Percentiles rank a stretch among this genome's conserved stretches.
Evolutionary conservation across 148 eudicot species (phyloP).

Genomic region (Nepenthes gracilis): DNA sequence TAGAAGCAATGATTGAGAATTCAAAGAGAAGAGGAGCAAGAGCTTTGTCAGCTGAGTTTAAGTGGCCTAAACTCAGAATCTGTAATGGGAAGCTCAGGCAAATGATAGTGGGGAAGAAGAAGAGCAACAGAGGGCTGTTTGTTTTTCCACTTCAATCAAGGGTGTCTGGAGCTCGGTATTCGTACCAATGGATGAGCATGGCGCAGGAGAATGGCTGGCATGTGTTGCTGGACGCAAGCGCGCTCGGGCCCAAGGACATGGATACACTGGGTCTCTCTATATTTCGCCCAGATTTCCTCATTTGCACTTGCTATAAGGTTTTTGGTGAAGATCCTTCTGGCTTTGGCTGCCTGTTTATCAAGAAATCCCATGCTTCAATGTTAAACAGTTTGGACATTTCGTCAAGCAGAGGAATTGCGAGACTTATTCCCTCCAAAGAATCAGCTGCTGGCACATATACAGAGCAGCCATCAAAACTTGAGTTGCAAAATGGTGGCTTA

Average conservation of each 20-base stretch:
- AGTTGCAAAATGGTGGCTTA: conserved; percentile 4
- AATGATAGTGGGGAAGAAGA: conserved; percentile 42
- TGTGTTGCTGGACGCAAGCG: conserved; percentile 81
- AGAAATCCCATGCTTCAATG: conserved; percentile 43
- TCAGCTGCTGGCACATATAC: conserved; percentile 3
- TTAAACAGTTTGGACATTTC: conserved; percentile 34
- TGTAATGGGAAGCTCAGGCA: conserved; percentile 43
- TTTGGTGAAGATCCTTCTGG: conserved; percentile 91
- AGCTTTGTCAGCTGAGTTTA: conserved; percentile 60
- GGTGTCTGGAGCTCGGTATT: conserved; percentile 73
- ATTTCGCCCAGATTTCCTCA: conserved; percentile 66
- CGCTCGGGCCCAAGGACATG: conserved; percentile 94
- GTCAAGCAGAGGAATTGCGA: conserved; percentile 34
- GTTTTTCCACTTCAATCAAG: conserved; percentile 84
- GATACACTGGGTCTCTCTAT: conserved; percentile 79
- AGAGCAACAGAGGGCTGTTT: conserved; percentile 45
- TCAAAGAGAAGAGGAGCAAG: conserved; percentile 68
- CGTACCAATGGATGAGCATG: conserved; percentile 90
- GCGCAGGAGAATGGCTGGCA: conserved; percentile 97
- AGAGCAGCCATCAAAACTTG: conserved; percentile 2
- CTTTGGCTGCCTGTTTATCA: conserved; percentile 83
- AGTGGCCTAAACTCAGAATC: conserved; percentile 76
- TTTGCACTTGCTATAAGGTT: conserved; percentile 88
- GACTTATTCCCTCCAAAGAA: conserved; percentile 27
- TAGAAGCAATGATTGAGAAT: conserved; percentile 38